A percentile compares a stretch with the other conserved stretches of the same genome.
phyloP scores from a whole-genome alignment of 164 flowering plant genomes.

The Aristolochia contorta region DNA sequence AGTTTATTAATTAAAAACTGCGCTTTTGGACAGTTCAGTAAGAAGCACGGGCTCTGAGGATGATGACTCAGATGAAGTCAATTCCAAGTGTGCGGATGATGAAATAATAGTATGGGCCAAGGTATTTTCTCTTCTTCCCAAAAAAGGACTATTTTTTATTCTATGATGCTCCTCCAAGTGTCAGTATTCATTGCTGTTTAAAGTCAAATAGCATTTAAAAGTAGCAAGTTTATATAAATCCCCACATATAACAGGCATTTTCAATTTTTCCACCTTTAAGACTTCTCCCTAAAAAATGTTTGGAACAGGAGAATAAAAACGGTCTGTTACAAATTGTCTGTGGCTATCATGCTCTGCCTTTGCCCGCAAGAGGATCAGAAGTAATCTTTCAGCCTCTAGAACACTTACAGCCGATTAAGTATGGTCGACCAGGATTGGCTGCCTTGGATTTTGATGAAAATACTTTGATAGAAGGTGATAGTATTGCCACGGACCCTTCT shows the following conservation, averaged over 20 bases:
- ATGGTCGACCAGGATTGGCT: slow-evolving; percentile 44
- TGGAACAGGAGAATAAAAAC: slow-evolving; percentile 57
- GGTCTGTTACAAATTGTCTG: slow-evolving; percentile 77
- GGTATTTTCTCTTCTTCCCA: slow-evolving; percentile 28
- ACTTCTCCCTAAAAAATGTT: neutral
- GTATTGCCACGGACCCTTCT: slow-evolving; percentile 26
- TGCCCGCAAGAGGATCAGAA: slow-evolving; percentile 62
- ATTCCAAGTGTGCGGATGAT: slow-evolving; percentile 27
- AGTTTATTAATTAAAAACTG: slow-evolving; percentile 12
- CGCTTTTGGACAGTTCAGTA: slow-evolving; percentile 70
- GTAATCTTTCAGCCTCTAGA: slow-evolving; percentile 68
- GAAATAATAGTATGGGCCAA: slow-evolving; percentile 71
- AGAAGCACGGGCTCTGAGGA: slow-evolving; percentile 68
- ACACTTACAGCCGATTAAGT: slow-evolving; percentile 76
- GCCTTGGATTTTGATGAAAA: slow-evolving; percentile 34
- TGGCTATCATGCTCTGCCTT: slow-evolving; percentile 53
- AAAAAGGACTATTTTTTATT: neutral
- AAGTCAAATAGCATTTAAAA: too few relatives aligned
- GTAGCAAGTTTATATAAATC: too few relatives aligned
- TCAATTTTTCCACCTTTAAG: too few relatives aligned
- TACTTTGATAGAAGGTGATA: slow-evolving; percentile 15
- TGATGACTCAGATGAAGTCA: slow-evolving; percentile 43
- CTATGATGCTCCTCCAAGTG: too few relatives aligned
- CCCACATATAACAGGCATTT: too few relatives aligned
- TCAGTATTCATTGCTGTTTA: too few relatives aligned